Percentiles rank a stretch among this genome's conserved stretches.
These are phyloP conservation scores for Naganishia sp. DNA, from an alignment of 1,284 basidiomycete genomes.

Conservation along the genomic window DNA sequence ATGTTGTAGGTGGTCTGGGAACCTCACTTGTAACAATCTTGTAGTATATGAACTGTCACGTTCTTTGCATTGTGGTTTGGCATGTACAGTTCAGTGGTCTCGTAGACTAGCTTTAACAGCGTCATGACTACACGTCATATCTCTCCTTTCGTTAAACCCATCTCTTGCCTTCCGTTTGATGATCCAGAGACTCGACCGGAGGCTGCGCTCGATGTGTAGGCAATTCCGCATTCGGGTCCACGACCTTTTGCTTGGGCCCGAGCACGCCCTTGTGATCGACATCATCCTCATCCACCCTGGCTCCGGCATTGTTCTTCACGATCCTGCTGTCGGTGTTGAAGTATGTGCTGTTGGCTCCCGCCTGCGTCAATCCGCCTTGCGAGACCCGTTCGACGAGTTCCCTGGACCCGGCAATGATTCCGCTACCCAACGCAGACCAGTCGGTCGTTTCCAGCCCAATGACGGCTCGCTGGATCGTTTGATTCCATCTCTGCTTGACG, in stretches of 20 bases:
- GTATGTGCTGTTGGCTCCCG: neutral
- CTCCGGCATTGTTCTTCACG: slow-evolving; percentile 21
- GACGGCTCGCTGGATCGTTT: slow-evolving; percentile 19
- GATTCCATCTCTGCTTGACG: slow-evolving; percentile 24
- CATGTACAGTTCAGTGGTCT: too few species aligned
- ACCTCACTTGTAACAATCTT: neutral
- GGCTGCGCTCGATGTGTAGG: slow-evolving; percentile 16
- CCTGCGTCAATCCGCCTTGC: slow-evolving; percentile 14
- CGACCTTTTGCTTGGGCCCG: slow-evolving; percentile 11
- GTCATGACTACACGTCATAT: too few species aligned
- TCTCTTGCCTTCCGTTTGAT: slow-evolving; percentile 13
- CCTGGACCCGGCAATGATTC: slow-evolving; percentile 9
- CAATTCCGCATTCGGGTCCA: slow-evolving; percentile 20
- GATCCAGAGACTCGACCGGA: slow-evolving; percentile 23
- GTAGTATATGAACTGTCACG: too few species aligned
- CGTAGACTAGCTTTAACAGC: too few species aligned
- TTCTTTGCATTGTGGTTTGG: too few species aligned
- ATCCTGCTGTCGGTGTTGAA: slow-evolving; percentile 23
- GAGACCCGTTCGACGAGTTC: slow-evolving; percentile 22
- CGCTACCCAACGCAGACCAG: slow-evolving; percentile 21
- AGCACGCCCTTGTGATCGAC: slow-evolving; percentile 16
- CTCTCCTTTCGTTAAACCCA: slow-evolving; percentile 6
- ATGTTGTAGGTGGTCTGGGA: neutral
- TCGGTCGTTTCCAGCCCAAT: slow-evolving; percentile 11
- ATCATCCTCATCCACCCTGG: slow-evolving; percentile 11